Evolutionary conservation across 768 basidiomycete genomes (phyloP), one percentile per base, ranked within the genome.

Genomic region (Auriscalpium vulgare): DNA sequence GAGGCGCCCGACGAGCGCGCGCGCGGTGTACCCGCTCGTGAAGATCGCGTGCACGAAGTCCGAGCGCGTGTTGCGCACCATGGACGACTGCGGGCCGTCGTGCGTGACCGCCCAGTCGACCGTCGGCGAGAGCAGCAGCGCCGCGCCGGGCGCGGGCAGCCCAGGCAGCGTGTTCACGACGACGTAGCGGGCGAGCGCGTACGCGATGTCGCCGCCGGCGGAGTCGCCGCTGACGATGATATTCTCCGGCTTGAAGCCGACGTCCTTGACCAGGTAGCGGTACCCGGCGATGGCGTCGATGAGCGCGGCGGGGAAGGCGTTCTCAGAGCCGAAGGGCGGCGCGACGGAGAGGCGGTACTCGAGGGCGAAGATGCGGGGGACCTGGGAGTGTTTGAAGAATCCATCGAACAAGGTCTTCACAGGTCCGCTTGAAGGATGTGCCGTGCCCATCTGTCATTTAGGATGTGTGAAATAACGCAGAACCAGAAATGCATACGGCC

Each of bases 211-310:
- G 6, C 77, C 90, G 2, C 90, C 89, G 0, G 89, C 87, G 1
- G 86, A 91, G 65, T 92, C 88, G 3, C 89, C 90, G n/a, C 74
- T 74, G 21, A 90, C 51, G 54, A 88, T 74, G 63, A 92, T 84
- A 61, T 87, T 71, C n/a, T 71, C 67, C 0, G 87, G 79, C 2
- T 72, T 59, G 65, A 87, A 83, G 0, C 81, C 79, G 23, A 85
- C 70, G 8, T 63, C 70, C 49, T 78, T 72, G 37, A 86, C 74
- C 17, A 91, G 82, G 66, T 91, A 85, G 47, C 77, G 70, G 67
- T 90, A 93, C 7, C 84, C 88, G 1, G 85, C 79, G 10, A 91
- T 68, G 3, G 82, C 83, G 64, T 93, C 89, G 13, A 92, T 70
- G 0, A 93, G 73, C 21, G 86, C 86, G 0, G 85, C 74, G 0